phyloP scores from a whole-genome alignment of 129 eudicot species.

The Flaveria ramosissima region DNA sequence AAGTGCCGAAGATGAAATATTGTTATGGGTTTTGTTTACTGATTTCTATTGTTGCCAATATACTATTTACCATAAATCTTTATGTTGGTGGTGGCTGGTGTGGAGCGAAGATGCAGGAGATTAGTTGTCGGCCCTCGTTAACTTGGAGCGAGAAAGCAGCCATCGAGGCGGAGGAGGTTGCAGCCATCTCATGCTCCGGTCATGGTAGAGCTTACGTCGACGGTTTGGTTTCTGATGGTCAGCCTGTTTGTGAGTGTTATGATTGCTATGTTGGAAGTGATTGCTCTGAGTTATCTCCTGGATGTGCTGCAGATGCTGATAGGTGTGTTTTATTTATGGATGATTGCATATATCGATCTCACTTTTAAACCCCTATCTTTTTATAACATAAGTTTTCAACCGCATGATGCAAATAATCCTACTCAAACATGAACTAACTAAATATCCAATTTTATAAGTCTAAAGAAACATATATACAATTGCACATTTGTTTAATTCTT shows the following conservation, averaged over 20 bases:
- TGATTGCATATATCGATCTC: too few relatives aligned
- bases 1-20: background rate
- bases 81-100: background rate
- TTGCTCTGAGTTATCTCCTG: slow-evolving; percentile 11
- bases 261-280: background rate
- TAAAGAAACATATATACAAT: too few relatives aligned
- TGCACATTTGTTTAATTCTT: too few relatives aligned
- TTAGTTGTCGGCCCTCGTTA: background rate
- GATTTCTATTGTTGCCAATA: background rate
- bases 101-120: background rate
- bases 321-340: background rate
- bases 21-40: background rate
- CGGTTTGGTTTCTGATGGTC: slow-evolving; percentile 1
- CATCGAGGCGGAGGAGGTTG: background rate
- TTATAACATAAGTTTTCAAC: too few relatives aligned
- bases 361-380: too few relatives aligned
- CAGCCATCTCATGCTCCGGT: slow-evolving; percentile 18
- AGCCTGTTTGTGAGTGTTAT: slow-evolving; percentile 14
- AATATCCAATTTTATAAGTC: too few relatives aligned
- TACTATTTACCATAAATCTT: background rate
- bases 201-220: slow-evolving; percentile 17
- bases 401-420: too few relatives aligned
- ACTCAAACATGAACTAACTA: too few relatives aligned
- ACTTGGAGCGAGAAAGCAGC: slow-evolving; percentile 23
- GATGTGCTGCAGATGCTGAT: background rate